phyloP scores from a whole-genome alignment of 2,329 filamentous ascomycete species.

The Aspergillus puulaauensis region DNA sequence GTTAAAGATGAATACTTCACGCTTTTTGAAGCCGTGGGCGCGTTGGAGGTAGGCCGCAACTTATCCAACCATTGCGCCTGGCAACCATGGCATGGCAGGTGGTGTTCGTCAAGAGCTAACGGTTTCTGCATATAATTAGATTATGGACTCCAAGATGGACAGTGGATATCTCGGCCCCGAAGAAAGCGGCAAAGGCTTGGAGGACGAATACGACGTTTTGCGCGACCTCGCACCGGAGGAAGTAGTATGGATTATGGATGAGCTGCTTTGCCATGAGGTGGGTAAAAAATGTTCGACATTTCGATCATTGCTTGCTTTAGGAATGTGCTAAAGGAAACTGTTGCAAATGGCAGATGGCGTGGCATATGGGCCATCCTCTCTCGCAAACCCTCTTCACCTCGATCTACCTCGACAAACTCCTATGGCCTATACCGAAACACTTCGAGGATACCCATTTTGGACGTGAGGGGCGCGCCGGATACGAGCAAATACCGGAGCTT shows the following conservation, averaged over 20 bases:
- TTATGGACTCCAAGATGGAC: constrained; percentile 99
- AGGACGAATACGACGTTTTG: constrained; percentile 76
- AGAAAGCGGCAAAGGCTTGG: constrained; percentile 64
- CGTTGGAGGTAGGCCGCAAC: constrained; percentile 54
- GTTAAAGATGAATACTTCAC: constrained; percentile 95
- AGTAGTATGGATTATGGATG: constrained; percentile 89
- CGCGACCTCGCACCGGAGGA: constrained; percentile 70
- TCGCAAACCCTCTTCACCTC: constrained; percentile 95
- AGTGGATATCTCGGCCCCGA: constrained; percentile 78
- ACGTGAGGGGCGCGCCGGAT: constrained; percentile 26
- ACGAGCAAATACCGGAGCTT: constrained; percentile 44
- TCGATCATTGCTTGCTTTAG: no score
- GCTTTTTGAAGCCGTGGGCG: constrained; percentile 87
- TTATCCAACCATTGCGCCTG: not conserved
- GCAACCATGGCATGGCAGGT: not conserved
- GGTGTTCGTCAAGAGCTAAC: not conserved
- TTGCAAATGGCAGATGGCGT: constrained; percentile 68
- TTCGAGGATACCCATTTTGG: constrained; percentile 67
- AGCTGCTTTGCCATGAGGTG: constrained; percentile 85
- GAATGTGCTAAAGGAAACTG: constrained; percentile 11
- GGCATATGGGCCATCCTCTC: constrained; percentile 93
- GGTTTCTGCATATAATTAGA: constrained; percentile 54
- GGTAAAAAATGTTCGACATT: constrained; percentile 13
- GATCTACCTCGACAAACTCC: constrained; percentile 79
- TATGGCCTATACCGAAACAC: constrained; percentile 66